Base-by-base conservation (phyloP, 306 rosid genomes). In the Quillaja saponaria region DNA sequence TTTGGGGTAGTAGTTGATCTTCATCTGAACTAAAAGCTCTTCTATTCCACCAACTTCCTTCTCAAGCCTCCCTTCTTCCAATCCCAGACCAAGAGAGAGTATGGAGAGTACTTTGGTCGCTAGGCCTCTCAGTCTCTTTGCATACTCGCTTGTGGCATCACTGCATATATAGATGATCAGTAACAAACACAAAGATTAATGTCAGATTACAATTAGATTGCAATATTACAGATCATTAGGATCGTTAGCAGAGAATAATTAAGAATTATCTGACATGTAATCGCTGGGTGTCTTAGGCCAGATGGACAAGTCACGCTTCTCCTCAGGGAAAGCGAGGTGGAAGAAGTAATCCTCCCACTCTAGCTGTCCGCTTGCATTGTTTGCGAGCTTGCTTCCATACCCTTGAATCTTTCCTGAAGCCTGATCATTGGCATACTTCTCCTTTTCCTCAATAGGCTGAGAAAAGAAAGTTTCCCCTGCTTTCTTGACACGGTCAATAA, bases 271-370 rank as follows among this genome's bases (percentile, higher is more conserved):
- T 80, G 7, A 82, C 97, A 40, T 77, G 55, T 87, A 90, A 56
- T 90, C 84, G 1, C 64, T 3, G 0, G 97, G 95, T 0, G 69
- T 82, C 49, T 60, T 78, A 13, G 97, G 95, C 97, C 97, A 90
- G 16, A 82, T 68, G 48, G 88, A 76, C 46, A 87, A 14, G 64
- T 87, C 92, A 0, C 92, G 66, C 44, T 80, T 87, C 47, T 87
- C 82, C 48, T 86, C 78, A 0, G 97, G 97, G 54, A 45, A 84
- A 12, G 61, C 33, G 28, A 78, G 83, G 58, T 90, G 97, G 78
- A 90, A 90, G 68, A 87, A 90, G 54, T 87, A 90, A 57, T 90
- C 97, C 58, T 87, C 88, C 97, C 97, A 87, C 63, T 90, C 97
- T 4, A 87, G 90, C 51, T 75, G 86, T 0, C 97, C 97, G 34